Evolutionary conservation across 225 moss, liverwort and hornwort genomes (phyloP).

Genomic region (Bryum argenteum): DNA sequence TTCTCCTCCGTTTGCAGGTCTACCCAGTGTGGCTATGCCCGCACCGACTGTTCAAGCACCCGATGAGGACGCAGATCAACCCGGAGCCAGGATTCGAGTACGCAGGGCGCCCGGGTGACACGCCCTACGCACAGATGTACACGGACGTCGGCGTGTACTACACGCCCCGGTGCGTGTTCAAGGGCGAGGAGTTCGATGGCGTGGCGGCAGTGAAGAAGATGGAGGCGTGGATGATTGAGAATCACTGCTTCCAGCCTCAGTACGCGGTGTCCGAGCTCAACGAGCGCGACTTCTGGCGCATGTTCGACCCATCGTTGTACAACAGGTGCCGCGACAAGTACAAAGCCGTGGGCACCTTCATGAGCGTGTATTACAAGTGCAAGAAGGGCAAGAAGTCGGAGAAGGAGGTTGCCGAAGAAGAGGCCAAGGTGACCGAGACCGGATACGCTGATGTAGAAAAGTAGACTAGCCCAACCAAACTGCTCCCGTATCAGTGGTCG

Average conservation of each 20-base stretch:
- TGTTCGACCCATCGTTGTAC: slow-evolving; percentile 88
- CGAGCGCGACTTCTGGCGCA: slow-evolving; percentile 94
- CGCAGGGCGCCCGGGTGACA: slow-evolving; percentile 70
- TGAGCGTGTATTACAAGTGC: slow-evolving; percentile 98
- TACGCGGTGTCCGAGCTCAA: slow-evolving; percentile 93
- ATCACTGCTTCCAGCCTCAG: slow-evolving; percentile 75
- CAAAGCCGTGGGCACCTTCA: slow-evolving; percentile 96
- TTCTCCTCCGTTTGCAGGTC: slow-evolving; percentile 48
- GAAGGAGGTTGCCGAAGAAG: slow-evolving; percentile 93
- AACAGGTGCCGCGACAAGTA: slow-evolving; percentile 91
- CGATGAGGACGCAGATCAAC: slow-evolving; percentile 76
- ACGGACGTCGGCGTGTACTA: slow-evolving; percentile 95
- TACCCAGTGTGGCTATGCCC: slow-evolving; percentile 97
- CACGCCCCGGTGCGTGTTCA: slow-evolving; percentile 82
- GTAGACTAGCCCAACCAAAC: slow-evolving; percentile 12
- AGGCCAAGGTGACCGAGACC: slow-evolving; percentile 79
- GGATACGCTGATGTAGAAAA: slow-evolving; percentile 80
- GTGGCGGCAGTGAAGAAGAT: slow-evolving; percentile 70
- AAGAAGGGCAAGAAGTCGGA: slow-evolving; percentile 98
- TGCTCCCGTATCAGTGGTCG: too few relatives aligned
- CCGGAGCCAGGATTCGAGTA: slow-evolving; percentile 86
- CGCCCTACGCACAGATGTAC: slow-evolving; percentile 89
- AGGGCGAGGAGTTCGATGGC: slow-evolving; percentile 91
- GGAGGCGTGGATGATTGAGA: slow-evolving; percentile 93
- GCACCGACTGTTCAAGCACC: slow-evolving; percentile 91